A percentile compares a stretch with the other conserved stretches of the same genome.
phyloP scores from a whole-genome alignment of 1,284 basidiomycete species.

The Apiotrichum gamsii region DNA sequence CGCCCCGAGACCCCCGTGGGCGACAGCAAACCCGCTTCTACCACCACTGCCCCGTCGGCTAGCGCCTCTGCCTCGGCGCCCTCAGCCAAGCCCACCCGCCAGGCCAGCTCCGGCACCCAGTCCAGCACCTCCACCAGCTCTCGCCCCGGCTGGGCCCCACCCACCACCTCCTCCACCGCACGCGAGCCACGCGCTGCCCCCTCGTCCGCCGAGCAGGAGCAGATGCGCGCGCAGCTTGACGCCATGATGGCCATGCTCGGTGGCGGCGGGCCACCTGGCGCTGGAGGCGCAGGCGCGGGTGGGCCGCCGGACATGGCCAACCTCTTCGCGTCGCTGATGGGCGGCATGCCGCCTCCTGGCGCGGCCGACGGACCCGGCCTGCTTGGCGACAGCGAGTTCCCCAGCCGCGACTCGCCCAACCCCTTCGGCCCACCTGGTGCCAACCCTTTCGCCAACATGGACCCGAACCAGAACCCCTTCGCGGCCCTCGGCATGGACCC shows the following conservation, averaged over 20 bases:
- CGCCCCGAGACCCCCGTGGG: not conserved
- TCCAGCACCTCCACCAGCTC: not conserved
- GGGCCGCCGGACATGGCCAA: constrained; percentile 32
- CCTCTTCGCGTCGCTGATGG: constrained; percentile 27
- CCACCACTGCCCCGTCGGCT: not conserved
- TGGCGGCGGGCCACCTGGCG: constrained; percentile 10
- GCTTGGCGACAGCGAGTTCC: not conserved
- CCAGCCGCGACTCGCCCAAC: not conserved
- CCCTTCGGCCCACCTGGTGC: not conserved
- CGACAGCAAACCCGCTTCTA: not conserved
- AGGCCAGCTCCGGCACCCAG: not conserved
- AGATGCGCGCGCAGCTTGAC: constrained; percentile 33
- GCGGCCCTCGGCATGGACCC: constrained; percentile 1
- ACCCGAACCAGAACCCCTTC: constrained; percentile 5
- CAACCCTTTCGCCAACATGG: not conserved
- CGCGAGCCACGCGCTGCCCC: too few relatives aligned
- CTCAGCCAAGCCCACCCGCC: not conserved
- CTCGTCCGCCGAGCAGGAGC: not conserved
- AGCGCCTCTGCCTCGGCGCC: not conserved
- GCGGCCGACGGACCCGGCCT: not conserved
- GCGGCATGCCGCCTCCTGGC: constrained; percentile 3
- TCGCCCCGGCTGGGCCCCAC: constrained; percentile 3
- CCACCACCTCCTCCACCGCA: not conserved
- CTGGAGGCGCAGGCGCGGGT: constrained; percentile 15
- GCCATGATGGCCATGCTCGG: constrained; percentile 38